phyloP scores from a whole-genome alignment of 1,284 basidiomycete genomes.

The Boletellus dicymbophilus region DNA sequence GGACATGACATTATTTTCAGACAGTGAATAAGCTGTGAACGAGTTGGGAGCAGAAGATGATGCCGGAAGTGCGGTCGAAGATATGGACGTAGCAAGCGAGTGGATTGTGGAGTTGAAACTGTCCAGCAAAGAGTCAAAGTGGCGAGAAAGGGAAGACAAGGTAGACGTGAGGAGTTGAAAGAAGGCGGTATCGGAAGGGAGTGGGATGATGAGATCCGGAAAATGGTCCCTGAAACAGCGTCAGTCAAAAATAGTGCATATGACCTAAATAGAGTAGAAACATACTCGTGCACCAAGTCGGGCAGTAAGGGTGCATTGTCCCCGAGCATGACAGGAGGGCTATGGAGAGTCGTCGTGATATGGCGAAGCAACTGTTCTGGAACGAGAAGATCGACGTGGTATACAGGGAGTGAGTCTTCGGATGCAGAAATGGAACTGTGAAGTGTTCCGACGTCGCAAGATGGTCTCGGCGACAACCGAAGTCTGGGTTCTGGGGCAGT shows the following conservation, averaged over 20 bases:
- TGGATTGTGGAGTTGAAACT: conserved; percentile 67
- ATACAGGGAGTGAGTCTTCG: conserved; percentile 6
- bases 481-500: conserved; percentile 58
- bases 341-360: conserved; percentile 9
- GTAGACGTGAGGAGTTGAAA: conserved; percentile 78
- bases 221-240: conserved; percentile 17
- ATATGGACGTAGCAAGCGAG: conserved; percentile 61
- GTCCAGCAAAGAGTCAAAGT: conserved; percentile 62
- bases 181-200: conserved; percentile 82
- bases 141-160: conserved; percentile 67
- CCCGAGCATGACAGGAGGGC: background rate
- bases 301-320: background rate
- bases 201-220: conserved; percentile 76
- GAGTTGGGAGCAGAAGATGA: conserved; percentile 40
- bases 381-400: conserved; percentile 14
- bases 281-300: conserved; percentile 10
- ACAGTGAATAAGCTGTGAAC: conserved; percentile 50
- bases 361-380: conserved; percentile 12
- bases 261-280: background rate
- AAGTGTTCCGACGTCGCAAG: conserved; percentile 7
- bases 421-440: background rate
- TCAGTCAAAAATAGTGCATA: conserved; percentile 6
- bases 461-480: conserved; percentile 44
- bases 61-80: conserved; percentile 59
- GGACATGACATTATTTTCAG: conserved; percentile 42